Conservation (phyloP, 2,329 filamentous ascomycete species). For the Aotearoamyces nothofagi region DNA sequence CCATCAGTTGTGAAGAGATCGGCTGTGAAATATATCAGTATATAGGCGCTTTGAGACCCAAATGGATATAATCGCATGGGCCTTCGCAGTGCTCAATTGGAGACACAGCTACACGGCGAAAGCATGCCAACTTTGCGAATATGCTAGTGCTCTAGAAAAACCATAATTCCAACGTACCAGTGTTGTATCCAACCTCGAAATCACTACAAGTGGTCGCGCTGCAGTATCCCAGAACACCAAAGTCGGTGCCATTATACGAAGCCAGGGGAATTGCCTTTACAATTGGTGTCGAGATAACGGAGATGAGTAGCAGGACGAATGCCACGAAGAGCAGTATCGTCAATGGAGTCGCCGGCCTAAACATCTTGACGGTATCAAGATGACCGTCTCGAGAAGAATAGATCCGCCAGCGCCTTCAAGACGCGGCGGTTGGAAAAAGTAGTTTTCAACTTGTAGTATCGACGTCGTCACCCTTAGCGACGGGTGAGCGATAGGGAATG, state of each 20-base stretch:
- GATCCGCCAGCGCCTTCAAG: conserved; percentile 27
- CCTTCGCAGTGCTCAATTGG: too few relatives aligned
- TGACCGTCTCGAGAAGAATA: conserved; percentile 9
- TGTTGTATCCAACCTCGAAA: conserved; percentile 74
- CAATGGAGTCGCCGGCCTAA: conserved; percentile 86
- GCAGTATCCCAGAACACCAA: conserved; percentile 91
- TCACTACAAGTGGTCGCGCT: conserved; percentile 47
- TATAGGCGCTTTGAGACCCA: too few relatives aligned
- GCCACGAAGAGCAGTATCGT: conserved; percentile 72
- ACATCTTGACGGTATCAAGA: conserved; percentile 25
- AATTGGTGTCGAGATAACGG: conserved; percentile 82
- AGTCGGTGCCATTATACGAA: conserved; percentile 59
- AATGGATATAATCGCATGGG: too few relatives aligned
- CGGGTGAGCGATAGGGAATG: too few relatives aligned
- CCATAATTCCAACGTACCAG: conserved; percentile 38
- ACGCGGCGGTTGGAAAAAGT: conserved; percentile 21
- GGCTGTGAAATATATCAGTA: too few relatives aligned
- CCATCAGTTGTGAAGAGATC: conserved; percentile 12
- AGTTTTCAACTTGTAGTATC: too few relatives aligned
- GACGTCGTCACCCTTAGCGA: too few relatives aligned
- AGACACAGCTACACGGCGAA: too few relatives aligned
- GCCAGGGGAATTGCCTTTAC: conserved; percentile 75
- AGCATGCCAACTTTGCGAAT: background rate
- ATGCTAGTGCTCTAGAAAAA: conserved; percentile 2
- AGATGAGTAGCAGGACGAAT: conserved; percentile 72